Evolutionary conservation across 1,139 yeast genomes (phyloP).

Genomic region (Lipomyces yarrowii): DNA sequence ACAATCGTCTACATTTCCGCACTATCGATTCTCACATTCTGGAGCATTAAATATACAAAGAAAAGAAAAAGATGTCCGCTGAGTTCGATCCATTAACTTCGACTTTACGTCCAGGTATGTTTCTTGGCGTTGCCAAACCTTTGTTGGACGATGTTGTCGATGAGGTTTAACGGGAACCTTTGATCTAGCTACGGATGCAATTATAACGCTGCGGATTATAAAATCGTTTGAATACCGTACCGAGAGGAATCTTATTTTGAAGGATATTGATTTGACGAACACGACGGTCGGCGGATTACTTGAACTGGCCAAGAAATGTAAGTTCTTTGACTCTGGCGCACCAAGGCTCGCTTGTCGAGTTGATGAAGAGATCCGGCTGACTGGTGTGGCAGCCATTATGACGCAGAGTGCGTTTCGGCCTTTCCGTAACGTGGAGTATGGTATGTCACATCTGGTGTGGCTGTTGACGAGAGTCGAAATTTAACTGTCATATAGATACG

Average conservation of each 20-base stretch:
- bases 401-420: constrained; percentile 77
- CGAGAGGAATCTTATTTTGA: constrained; percentile 76
- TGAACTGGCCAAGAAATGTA: constrained; percentile 41
- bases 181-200: constrained; percentile 55
- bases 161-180: background rate
- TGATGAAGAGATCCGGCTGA: background rate
- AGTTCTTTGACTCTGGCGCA: background rate
- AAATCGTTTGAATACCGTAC: constrained; percentile 93
- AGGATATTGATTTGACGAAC: constrained; percentile 67
- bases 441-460: constrained; percentile 7
- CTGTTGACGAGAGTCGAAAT: background rate
- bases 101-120: constrained; percentile 59
- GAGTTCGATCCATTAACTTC: constrained; percentile 62
- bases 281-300: constrained; percentile 70
- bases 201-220: constrained; percentile 80
- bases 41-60: background rate
- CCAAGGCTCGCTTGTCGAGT: background rate
- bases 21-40: background rate
- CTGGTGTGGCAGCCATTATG: constrained; percentile 50
- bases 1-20: background rate
- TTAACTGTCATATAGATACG: constrained; percentile 54
- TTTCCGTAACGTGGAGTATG: constrained; percentile 64
- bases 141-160: too few species aligned
- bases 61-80: constrained; percentile 8
- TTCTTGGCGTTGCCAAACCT: too few species aligned